Conservation (phyloP, 805 yeast genomes). For the Spathaspora gorwiae region DNA sequence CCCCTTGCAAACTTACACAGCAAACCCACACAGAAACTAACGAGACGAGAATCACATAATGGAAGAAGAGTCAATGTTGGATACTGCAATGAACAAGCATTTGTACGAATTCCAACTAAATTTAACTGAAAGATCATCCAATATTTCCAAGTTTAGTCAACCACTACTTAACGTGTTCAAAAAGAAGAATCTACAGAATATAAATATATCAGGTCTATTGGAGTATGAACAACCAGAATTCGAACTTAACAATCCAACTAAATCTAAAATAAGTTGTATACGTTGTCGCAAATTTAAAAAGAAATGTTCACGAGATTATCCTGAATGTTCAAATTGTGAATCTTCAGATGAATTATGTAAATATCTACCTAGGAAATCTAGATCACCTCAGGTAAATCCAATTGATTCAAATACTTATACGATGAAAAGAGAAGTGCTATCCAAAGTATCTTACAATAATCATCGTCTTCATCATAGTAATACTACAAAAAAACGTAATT, state of each 20-base stretch:
- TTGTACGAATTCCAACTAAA: slow-evolving; percentile 19
- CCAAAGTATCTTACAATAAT: neutral
- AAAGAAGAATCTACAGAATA: slow-evolving; percentile 18
- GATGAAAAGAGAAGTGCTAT: neutral
- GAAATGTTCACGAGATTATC: slow-evolving; percentile 26
- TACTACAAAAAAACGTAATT: neutral
- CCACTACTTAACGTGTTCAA: slow-evolving; percentile 22
- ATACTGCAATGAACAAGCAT: slow-evolving; percentile 14
- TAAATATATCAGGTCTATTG: neutral
- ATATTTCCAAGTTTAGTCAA: neutral
- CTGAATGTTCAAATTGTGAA: slow-evolving; percentile 27
- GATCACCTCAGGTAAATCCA: neutral
- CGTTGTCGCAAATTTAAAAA: slow-evolving; percentile 29
- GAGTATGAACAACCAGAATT: slow-evolving; percentile 10
- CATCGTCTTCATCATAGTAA: no score
- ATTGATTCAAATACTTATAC: neutral
- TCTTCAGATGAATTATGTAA: slow-evolving; percentile 27
- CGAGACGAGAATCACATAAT: no score
- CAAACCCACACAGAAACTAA: no score
- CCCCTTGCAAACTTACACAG: no score
- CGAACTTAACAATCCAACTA: slow-evolving; percentile 15
- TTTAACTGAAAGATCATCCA: neutral
- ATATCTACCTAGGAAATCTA: slow-evolving; percentile 19
- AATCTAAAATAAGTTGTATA: slow-evolving; percentile 23
- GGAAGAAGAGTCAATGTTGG: no score